Evolutionary conservation across 176 grass and related monocot genomes (phyloP).

Genomic region (Musa itinerans): DNA sequence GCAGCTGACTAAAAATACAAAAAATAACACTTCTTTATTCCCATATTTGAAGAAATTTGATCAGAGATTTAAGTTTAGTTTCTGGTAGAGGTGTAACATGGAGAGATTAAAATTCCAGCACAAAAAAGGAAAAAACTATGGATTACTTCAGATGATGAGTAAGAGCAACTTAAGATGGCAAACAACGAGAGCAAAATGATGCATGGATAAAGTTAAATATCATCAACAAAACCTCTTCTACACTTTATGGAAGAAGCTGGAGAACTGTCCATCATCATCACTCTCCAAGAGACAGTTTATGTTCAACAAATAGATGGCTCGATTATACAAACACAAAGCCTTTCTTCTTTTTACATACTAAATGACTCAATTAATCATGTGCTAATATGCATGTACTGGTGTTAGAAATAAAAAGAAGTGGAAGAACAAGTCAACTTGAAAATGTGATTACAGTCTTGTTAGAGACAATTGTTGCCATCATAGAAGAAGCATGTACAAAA

Average conservation of each 20-base stretch:
- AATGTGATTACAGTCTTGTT: no score
- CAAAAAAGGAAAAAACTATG: not conserved
- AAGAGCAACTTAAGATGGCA: not conserved
- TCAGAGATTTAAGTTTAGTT: not conserved
- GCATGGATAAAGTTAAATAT: not conserved
- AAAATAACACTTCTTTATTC: not conserved
- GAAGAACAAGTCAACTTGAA: no score
- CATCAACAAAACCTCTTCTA: not conserved
- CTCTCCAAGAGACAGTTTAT: not conserved
- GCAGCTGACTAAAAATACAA: not conserved
- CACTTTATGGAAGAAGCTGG: not conserved
- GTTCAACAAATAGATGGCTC: not conserved
- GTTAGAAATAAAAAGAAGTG: not conserved
- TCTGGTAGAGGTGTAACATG: not conserved
- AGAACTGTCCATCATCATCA: not conserved
- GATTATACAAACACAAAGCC: not conserved
- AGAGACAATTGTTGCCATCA: no score
- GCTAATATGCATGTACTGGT: not conserved
- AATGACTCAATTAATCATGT: not conserved
- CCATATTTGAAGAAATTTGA: not conserved
- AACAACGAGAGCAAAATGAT: not conserved
- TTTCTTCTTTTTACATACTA: not conserved
- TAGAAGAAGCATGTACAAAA: no score
- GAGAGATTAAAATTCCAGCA: not conserved
- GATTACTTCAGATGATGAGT: not conserved